phyloP scores from a whole-genome alignment of 257 asterid genomes.

The Solanum chiquidenum region DNA sequence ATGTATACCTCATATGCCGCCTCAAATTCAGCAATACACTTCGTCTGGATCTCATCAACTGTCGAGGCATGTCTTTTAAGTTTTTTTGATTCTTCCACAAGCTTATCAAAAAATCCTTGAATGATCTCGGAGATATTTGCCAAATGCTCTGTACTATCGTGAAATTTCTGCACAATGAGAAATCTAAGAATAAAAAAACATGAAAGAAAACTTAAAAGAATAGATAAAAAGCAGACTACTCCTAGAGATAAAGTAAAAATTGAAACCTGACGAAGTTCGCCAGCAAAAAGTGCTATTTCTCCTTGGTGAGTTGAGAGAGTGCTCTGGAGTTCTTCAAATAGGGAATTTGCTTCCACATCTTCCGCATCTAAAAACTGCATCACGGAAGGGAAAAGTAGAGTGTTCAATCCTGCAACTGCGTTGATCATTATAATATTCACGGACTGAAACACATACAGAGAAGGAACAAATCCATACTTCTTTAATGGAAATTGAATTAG shows the following conservation, averaged over 20 bases:
- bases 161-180: conserved; percentile 29
- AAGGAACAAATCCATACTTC: conserved; percentile 33
- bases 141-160: conserved; percentile 28
- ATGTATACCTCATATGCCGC: conserved; percentile 57
- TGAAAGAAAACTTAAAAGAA: background rate
- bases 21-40: conserved; percentile 52
- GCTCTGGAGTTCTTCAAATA: conserved; percentile 55
- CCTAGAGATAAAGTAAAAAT: background rate
- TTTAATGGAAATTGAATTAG: conserved; percentile 36
- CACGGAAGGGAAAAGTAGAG: background rate
- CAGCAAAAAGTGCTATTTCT: conserved; percentile 57
- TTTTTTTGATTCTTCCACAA: conserved; percentile 32
- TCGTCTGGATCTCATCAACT: conserved; percentile 34
- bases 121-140: conserved; percentile 28
- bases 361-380: conserved; percentile 53
- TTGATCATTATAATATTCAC: background rate
- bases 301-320: conserved; percentile 49
- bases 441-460: background rate
- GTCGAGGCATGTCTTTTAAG: conserved; percentile 28
- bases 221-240: background rate
- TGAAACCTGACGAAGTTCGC: conserved; percentile 79
- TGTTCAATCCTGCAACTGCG: background rate
- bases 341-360: conserved; percentile 36
- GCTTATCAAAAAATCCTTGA: conserved; percentile 23
- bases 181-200: background rate